Conservation (phyloP, 2,329 filamentous ascomycete species). For the Colletotrichum spinosum region DNA sequence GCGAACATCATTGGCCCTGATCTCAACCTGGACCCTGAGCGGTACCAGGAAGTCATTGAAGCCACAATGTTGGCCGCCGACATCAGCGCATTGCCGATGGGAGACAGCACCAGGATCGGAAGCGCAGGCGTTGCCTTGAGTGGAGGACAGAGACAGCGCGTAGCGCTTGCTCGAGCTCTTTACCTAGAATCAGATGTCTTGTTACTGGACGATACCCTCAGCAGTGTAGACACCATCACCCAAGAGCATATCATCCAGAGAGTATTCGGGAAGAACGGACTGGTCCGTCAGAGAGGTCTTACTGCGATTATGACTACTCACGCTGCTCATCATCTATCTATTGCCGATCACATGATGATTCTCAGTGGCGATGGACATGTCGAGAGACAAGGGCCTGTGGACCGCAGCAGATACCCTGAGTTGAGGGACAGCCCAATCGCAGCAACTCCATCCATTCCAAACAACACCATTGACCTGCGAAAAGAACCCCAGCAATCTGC, state of each 20-base stretch:
- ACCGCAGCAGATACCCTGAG: too few relatives aligned
- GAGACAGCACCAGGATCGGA: constrained; percentile 52
- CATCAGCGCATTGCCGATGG: constrained; percentile 45
- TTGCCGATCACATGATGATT: too few relatives aligned
- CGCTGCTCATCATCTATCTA: too few relatives aligned
- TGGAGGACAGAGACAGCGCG: constrained; percentile 53
- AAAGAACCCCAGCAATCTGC: too few relatives aligned
- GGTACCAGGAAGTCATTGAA: constrained; percentile 49
- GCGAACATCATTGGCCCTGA: constrained; percentile 51
- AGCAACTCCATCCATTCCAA: too few relatives aligned
- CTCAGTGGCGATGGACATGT: too few relatives aligned
- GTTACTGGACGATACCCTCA: constrained; percentile 4
- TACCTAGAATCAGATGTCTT: not conserved
- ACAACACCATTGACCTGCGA: too few relatives aligned
- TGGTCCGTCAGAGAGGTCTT: too few relatives aligned
- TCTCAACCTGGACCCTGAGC: constrained; percentile 43
- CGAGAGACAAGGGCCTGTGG: too few relatives aligned
- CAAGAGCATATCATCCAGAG: not conserved
- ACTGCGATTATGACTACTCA: too few relatives aligned
- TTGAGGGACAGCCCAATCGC: too few relatives aligned
- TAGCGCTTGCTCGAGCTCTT: constrained; percentile 31
- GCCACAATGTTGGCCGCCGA: constrained; percentile 48
- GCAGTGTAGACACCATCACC: constrained; percentile 8
- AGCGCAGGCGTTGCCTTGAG: constrained; percentile 53
- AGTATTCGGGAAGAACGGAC: not conserved